Evolutionary conservation across 148 eudicot species (phyloP).

Genomic region (Rhododendron mucronatum): DNA sequence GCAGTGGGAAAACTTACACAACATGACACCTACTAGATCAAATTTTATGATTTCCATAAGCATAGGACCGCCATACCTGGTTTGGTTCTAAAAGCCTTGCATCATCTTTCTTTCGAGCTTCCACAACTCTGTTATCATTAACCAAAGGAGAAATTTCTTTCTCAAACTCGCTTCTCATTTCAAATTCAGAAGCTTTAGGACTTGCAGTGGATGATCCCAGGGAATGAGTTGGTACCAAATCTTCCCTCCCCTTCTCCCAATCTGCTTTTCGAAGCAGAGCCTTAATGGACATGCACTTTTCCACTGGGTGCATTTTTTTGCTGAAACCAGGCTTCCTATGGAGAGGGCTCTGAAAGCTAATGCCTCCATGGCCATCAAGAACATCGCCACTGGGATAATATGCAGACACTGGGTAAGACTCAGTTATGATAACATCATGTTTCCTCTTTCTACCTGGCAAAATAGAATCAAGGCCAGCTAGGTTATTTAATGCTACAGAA

Average conservation of each 20-base stretch:
- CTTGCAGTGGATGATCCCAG: not conserved
- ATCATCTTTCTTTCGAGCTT: not conserved
- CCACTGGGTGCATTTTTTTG: not conserved
- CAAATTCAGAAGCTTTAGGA: not conserved
- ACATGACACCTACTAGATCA: not conserved
- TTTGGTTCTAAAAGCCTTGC: not conserved
- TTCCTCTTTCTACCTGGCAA: not conserved
- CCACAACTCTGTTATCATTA: not conserved
- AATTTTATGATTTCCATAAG: not conserved
- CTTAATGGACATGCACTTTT: not conserved
- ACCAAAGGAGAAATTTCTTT: not conserved
- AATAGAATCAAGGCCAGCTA: not conserved
- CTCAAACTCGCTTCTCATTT: not conserved
- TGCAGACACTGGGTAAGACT: not conserved
- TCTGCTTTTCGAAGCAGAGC: not conserved
- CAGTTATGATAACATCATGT: not conserved
- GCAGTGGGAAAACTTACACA: not conserved
- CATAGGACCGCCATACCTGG: not conserved
- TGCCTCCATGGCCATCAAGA: not conserved
- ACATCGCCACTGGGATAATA: not conserved
- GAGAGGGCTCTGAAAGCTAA: not conserved
- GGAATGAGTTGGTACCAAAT: not conserved
- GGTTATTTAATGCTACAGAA: not conserved
- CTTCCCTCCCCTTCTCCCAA: not conserved
- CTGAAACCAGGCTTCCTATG: not conserved